These are phyloP conservation scores for Pyrrhoderma noxium DNA, from an alignment of 1,284 basidiomycete species.

Conservation along the genomic window DNA sequence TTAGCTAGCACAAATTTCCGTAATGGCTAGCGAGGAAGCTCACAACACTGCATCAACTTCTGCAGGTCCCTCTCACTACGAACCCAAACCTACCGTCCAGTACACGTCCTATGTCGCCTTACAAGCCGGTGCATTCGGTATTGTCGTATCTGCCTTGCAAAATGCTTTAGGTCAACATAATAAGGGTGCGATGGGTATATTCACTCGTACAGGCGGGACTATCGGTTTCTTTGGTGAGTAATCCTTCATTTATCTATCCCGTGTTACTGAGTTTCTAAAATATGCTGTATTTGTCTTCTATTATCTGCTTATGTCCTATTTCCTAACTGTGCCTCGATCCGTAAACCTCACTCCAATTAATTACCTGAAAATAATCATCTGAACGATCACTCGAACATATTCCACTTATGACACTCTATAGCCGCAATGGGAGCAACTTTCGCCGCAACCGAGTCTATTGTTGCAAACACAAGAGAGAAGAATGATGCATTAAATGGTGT, in stretches of 20 bases:
- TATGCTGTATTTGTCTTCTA: not conserved
- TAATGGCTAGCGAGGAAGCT: not conserved
- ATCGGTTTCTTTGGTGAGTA: slow-evolving; percentile 75
- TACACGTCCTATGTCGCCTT: slow-evolving; percentile 58
- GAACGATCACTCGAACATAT: not conserved
- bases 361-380: not conserved
- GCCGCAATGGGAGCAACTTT: slow-evolving; percentile 91
- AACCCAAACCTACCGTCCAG: slow-evolving; percentile 49
- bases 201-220: slow-evolving; percentile 72
- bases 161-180: slow-evolving; percentile 80
- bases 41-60: slow-evolving; percentile 1
- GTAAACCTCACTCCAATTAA: not conserved
- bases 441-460: slow-evolving; percentile 72
- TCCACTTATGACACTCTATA: slow-evolving; percentile 29
- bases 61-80: slow-evolving; percentile 30
- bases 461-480: slow-evolving; percentile 77
- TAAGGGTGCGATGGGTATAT: slow-evolving; percentile 81
- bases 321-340: not conserved
- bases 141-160: slow-evolving; percentile 75
- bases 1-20: no score
- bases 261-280: not conserved
- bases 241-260: no score
- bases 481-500: slow-evolving; percentile 83
- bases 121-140: slow-evolving; percentile 67
- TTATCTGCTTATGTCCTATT: not conserved